phyloP scores from a whole-genome alignment of 1,284 basidiomycete genomes.

The Leccinum griseonigrum region DNA sequence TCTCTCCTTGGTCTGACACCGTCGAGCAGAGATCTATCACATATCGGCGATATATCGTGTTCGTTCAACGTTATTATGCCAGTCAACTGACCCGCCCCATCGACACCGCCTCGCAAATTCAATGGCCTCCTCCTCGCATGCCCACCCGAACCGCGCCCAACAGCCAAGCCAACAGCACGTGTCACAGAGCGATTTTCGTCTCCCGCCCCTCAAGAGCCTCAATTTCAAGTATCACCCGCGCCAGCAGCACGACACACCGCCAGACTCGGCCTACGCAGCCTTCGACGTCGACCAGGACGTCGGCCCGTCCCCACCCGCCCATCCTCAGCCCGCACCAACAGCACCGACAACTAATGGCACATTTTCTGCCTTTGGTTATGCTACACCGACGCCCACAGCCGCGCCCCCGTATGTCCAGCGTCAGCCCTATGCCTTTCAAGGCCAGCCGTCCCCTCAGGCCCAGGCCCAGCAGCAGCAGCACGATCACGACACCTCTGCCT shows the following conservation, averaged over 20 bases:
- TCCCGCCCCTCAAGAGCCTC: slow-evolving; percentile 66
- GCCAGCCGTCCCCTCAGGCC: slow-evolving; percentile 24
- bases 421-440: slow-evolving; percentile 23
- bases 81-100: slow-evolving; percentile 1
- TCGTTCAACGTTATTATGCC: slow-evolving; percentile 19
- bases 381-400: not conserved
- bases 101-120: slow-evolving; percentile 4
- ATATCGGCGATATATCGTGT: slow-evolving; percentile 21
- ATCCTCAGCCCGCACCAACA: not conserved
- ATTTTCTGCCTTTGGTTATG: not conserved
- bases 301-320: not conserved
- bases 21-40: slow-evolving; percentile 19
- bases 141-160: slow-evolving; percentile 36
- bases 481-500: slow-evolving; percentile 22
- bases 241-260: slow-evolving; percentile 24
- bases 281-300: slow-evolving; percentile 28
- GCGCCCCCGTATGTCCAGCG: slow-evolving; percentile 20
- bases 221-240: slow-evolving; percentile 49
- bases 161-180: slow-evolving; percentile 36
- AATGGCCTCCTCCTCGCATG: slow-evolving; percentile 34
- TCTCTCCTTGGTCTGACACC: not conserved
- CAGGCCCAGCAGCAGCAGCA: slow-evolving; percentile 33
- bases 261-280: slow-evolving; percentile 21
- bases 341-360: not conserved
- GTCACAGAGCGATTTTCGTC: slow-evolving; percentile 45